phyloP scores from a whole-genome alignment of 768 basidiomycete genomes.

The Agaricus sinodeliciosus region DNA sequence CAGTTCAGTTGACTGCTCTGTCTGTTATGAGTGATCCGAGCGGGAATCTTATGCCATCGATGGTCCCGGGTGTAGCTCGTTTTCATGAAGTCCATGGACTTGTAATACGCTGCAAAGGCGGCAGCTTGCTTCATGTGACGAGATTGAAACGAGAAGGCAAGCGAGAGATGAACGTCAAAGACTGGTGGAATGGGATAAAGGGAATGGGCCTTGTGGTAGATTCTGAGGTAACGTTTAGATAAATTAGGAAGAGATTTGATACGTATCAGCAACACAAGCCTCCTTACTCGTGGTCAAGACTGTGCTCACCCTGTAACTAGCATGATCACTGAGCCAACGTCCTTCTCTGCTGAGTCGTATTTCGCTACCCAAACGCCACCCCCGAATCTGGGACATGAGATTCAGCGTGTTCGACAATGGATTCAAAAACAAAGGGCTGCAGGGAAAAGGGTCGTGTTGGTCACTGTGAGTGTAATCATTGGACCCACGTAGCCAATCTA shows the following conservation, averaged over 20 bases:
- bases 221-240: constrained; percentile 7
- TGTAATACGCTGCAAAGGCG: constrained; percentile 48
- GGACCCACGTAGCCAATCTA: background rate
- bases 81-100: constrained; percentile 36
- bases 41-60: constrained; percentile 5
- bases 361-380: constrained; percentile 87
- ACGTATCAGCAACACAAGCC: background rate
- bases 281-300: background rate
- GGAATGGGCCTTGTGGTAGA: constrained; percentile 12
- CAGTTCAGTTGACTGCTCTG: constrained; percentile 32
- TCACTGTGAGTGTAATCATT: constrained; percentile 61
- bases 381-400: constrained; percentile 58
- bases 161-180: constrained; percentile 44
- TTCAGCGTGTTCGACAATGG: constrained; percentile 60
- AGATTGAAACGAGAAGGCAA: constrained; percentile 59
- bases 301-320: background rate
- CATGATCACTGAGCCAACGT: constrained; percentile 28
- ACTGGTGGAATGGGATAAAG: constrained; percentile 76
- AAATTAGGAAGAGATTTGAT: constrained; percentile 8
- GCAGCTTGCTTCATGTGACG: constrained; percentile 45
- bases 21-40: constrained; percentile 10
- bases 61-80: constrained; percentile 33
- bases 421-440: constrained; percentile 56
- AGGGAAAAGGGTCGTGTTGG: constrained; percentile 79
- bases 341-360: constrained; percentile 85